Conservation (phyloP, 768 basidiomycete species). For the Ramaria sp. region DNA sequence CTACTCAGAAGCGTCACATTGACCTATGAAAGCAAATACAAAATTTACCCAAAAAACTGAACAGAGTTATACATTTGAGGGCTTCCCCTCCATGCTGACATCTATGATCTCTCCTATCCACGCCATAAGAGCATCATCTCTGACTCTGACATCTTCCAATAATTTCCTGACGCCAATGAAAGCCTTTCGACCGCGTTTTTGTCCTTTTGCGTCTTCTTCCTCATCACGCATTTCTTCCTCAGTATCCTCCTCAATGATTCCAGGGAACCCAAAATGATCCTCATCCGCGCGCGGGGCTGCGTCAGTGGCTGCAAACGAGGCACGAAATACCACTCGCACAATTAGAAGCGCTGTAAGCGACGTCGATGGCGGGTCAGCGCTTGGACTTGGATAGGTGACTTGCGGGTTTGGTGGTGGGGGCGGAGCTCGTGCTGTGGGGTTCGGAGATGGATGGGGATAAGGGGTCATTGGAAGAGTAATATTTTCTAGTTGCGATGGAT, state of each 20-base stretch:
- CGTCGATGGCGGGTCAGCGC: slow-evolving; percentile 55
- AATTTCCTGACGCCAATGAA: slow-evolving; percentile 52
- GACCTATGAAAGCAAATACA: too few species aligned
- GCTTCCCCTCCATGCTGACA: slow-evolving; percentile 8
- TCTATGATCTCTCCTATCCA: slow-evolving; percentile 11
- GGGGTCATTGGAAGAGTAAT: slow-evolving; percentile 53
- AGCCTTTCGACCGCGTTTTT: slow-evolving; percentile 58
- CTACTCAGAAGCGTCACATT: too few species aligned
- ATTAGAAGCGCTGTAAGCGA: slow-evolving; percentile 75
- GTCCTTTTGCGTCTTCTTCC: slow-evolving; percentile 48
- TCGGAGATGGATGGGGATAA: slow-evolving; percentile 43
- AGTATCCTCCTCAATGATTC: slow-evolving; percentile 67
- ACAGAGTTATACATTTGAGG: background rate
- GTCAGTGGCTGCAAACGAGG: slow-evolving; percentile 65
- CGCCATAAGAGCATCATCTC: slow-evolving; percentile 27
- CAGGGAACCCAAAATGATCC: slow-evolving; percentile 89
- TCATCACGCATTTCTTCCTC: slow-evolving; percentile 35
- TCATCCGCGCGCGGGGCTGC: slow-evolving; percentile 59
- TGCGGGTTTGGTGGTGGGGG: slow-evolving; percentile 62
- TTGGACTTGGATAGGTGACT: slow-evolving; percentile 49
- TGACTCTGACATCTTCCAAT: slow-evolving; percentile 54
- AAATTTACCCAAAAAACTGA: background rate
- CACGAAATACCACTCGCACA: slow-evolving; percentile 74
- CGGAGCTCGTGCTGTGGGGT: slow-evolving; percentile 56
- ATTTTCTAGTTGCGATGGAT: slow-evolving; percentile 62